A percentile compares a stretch with the other conserved stretches of the same genome.
Evolutionary conservation across 2,329 filamentous ascomycete genomes (phyloP).

Genomic region (Coniella lustricola): DNA sequence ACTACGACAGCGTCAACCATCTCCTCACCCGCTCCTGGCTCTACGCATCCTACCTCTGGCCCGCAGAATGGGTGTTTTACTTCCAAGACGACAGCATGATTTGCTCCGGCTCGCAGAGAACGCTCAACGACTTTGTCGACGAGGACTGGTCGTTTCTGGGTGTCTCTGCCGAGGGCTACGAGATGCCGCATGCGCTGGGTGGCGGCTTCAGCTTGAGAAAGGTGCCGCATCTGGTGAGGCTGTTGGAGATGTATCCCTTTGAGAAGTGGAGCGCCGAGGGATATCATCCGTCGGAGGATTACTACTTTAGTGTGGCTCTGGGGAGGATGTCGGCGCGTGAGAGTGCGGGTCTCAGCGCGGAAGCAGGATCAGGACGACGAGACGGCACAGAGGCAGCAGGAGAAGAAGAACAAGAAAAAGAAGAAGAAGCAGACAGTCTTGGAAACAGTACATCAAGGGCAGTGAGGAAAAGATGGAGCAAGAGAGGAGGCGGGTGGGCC

Average conservation of each 20-base stretch:
- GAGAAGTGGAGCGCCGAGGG: slow-evolving; percentile 7
- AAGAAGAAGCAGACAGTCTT: too few species aligned
- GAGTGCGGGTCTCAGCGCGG: too few species aligned
- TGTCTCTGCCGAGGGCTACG: not conserved
- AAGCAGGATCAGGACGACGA: too few species aligned
- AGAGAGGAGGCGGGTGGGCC: too few species aligned
- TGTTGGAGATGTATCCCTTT: slow-evolving; percentile 40
- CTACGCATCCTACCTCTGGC: slow-evolving; percentile 40
- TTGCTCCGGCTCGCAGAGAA: slow-evolving; percentile 42
- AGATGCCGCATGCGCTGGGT: slow-evolving; percentile 27
- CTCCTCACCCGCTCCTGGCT: slow-evolving; percentile 47
- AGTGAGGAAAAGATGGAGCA: too few species aligned
- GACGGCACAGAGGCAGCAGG: too few species aligned
- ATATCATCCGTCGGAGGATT: slow-evolving; percentile 35
- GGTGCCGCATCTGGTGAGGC: slow-evolving; percentile 43
- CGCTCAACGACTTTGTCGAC: slow-evolving; percentile 41
- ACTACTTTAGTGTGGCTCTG: slow-evolving; percentile 50
- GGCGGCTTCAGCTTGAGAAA: slow-evolving; percentile 45
- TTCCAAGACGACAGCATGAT: slow-evolving; percentile 51
- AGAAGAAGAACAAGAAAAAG: too few species aligned
- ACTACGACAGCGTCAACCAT: slow-evolving; percentile 43
- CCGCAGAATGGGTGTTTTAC: slow-evolving; percentile 46
- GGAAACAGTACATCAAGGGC: too few species aligned
- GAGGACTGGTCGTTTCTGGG: slow-evolving; percentile 37
- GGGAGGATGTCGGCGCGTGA: slow-evolving; percentile 41